Evolutionary conservation across 768 basidiomycete species (phyloP), one percentile per base, ranked within the genome.

Genomic region (Mycena maculata): DNA sequence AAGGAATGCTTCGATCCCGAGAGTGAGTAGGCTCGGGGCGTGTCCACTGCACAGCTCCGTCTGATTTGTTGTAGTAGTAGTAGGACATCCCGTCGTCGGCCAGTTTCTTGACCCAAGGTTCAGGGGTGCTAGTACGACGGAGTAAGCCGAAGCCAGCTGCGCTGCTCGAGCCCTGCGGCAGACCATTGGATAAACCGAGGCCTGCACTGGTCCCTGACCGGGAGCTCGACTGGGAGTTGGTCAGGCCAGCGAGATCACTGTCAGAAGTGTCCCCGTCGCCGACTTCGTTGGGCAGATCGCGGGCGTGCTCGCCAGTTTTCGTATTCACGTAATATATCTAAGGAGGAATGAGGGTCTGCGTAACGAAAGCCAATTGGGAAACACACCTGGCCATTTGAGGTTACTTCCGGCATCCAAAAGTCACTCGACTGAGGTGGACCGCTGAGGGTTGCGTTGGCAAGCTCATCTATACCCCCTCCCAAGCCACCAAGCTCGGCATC

Each of bases 281-380:
- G n/a, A n/a, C 80, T 74, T 93, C 92, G 50, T 83, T 82, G 25
- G 96, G 96, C n/a, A 97, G 80, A 72, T 98, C 94, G 71, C 90
- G 87, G 28, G 95, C 90, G 44, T 88, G 88, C 76, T 94, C 87
- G 33, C 93, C 93, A 7, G 93, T 94, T 71, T 92, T 87, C 2
- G 94, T 94, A 74, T 99, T 99, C 69, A 94, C 87, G 80, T 98
- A 99, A 83, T 90, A 96, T 76, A 99, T 95, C 96, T 98, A 60
- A 56, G n/a, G 22, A 42, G 33, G 33, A 45, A 53, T 41, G 39
- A 33, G 52, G 23, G 38, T 3, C 7, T 27, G 39, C 31, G 36
- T 42, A 45, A 23, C n/a, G n/a, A 49, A 55, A 53, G 31, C 13
- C 11, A 31, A 39, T 15, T 13, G 45, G 65, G 60, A 61, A 39